These are phyloP conservation scores for Plasmodium cynomolgi DNA, from an alignment of 169 alveolate species.

Conservation along the genomic window DNA sequence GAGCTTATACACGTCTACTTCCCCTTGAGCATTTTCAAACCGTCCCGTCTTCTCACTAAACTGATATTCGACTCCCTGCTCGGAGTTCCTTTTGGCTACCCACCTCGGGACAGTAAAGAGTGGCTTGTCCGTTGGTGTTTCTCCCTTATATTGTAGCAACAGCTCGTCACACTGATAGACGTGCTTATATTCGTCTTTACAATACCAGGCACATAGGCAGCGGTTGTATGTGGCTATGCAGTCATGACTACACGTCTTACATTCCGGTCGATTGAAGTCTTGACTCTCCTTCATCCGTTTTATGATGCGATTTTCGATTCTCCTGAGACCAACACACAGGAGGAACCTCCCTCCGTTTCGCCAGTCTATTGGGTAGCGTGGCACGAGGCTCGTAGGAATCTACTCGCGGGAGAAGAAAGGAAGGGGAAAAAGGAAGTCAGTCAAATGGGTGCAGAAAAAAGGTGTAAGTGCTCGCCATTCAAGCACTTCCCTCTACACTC, in stretches of 20 bases:
- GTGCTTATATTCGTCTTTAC: constrained; percentile 66
- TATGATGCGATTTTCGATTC: constrained; percentile 82
- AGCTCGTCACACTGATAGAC: constrained; percentile 73
- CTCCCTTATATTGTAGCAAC: constrained; percentile 80
- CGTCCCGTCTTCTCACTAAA: background rate
- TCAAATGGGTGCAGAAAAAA: background rate
- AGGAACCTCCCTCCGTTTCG: constrained; percentile 91
- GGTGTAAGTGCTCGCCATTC: background rate
- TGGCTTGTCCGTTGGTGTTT: constrained; percentile 77
- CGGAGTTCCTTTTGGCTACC: constrained; percentile 78
- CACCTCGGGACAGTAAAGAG: constrained; percentile 77
- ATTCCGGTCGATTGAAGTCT: constrained; percentile 81
- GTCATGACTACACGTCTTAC: constrained; percentile 80
- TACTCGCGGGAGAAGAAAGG: background rate
- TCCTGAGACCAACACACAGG: constrained; percentile 85
- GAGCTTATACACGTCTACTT: constrained; percentile 8
- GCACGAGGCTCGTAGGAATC: constrained; percentile 89
- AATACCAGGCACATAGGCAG: constrained; percentile 84
- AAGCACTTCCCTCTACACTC: background rate
- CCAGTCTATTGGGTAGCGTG: constrained; percentile 91
- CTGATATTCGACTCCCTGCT: background rate
- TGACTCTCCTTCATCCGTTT: constrained; percentile 79
- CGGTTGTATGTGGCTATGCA: constrained; percentile 83
- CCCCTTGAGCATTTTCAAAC: constrained; percentile 5
- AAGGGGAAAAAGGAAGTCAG: background rate